Percentiles rank a stretch among this genome's conserved stretches.
phyloP scores from a whole-genome alignment of 495 filamentous ascomycete species.

The Cudoniella acicularis region DNA sequence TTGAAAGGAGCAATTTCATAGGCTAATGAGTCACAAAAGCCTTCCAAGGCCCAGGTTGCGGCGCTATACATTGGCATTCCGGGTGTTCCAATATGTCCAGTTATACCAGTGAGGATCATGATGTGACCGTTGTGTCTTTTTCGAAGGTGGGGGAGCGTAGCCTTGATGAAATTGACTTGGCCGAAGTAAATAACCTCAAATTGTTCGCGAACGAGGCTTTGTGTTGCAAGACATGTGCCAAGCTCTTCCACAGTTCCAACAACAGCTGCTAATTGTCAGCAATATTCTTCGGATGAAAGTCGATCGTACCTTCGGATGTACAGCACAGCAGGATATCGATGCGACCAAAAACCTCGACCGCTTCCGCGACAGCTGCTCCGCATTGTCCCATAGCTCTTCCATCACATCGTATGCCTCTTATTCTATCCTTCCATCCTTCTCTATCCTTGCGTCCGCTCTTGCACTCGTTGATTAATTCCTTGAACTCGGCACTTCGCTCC shows the following conservation, averaged over 20 bases:
- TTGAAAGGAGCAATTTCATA: slow-evolving; percentile 98
- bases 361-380: slow-evolving; percentile 84
- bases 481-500: slow-evolving; percentile 51
- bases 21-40: slow-evolving; percentile 94
- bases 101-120: slow-evolving; percentile 83
- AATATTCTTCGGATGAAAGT: neutral
- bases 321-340: slow-evolving; percentile 89
- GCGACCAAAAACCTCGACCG: slow-evolving; percentile 75
- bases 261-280: slow-evolving; percentile 52
- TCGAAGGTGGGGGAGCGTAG: slow-evolving; percentile 75
- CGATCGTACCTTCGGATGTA: slow-evolving; percentile 67
- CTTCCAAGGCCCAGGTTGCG: slow-evolving; percentile 91
- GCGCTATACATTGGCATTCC: slow-evolving; percentile 89
- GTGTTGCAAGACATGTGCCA: slow-evolving; percentile 63
- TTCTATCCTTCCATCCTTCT: slow-evolving; percentile 56
- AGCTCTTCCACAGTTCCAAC: slow-evolving; percentile 93
- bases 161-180: slow-evolving; percentile 92
- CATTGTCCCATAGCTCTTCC: slow-evolving; percentile 54
- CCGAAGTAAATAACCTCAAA: slow-evolving; percentile 95
- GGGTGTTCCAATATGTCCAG: slow-evolving; percentile 88
- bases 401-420: slow-evolving; percentile 51
- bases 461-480: slow-evolving; percentile 54
- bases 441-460: slow-evolving; percentile 51
- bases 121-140: slow-evolving; percentile 80
- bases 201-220: slow-evolving; percentile 79